A percentile compares a stretch with the other conserved stretches of the same genome.
Conservation (phyloP, 2,329 filamentous ascomycete genomes). For the Paraconiothyrium brasiliense region DNA sequence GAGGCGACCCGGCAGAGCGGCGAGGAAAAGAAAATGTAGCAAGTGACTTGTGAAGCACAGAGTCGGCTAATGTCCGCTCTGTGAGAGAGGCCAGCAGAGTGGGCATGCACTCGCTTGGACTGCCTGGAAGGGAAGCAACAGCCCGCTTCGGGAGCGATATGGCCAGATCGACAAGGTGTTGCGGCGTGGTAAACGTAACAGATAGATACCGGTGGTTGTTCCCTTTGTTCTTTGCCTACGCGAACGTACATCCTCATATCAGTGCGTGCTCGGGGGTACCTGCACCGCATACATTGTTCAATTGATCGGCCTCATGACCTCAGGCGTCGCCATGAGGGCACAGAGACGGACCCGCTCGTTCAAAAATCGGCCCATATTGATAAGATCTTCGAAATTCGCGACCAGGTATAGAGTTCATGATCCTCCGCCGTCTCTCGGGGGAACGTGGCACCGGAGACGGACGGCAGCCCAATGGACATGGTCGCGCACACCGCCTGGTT, state of each 20-base stretch:
- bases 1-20: slow-evolving; percentile 28
- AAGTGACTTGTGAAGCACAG: slow-evolving; percentile 18
- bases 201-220: not conserved
- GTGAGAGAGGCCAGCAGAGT: not conserved
- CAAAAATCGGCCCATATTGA: slow-evolving; percentile 8
- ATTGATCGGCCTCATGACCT: slow-evolving; percentile 1
- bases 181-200: slow-evolving; percentile 7
- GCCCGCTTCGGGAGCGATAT: slow-evolving; percentile 2
- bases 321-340: not conserved
- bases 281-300: not conserved
- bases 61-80: slow-evolving; percentile 7
- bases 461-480: slow-evolving; percentile 33
- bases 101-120: not conserved
- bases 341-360: not conserved
- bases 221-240: not conserved
- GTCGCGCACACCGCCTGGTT: slow-evolving; percentile 41
- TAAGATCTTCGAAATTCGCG: not conserved
- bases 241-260: not conserved
- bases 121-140: not conserved
- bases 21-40: slow-evolving; percentile 27
- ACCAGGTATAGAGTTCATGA: slow-evolving; percentile 9
- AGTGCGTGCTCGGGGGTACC: not conserved
- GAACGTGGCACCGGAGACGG: slow-evolving; percentile 19
- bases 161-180: not conserved
- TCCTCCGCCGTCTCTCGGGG: slow-evolving; percentile 23